These are phyloP conservation scores for Globisporangium lucens DNA, from an alignment of 352 stramenopile species.

Conservation along the genomic window DNA sequence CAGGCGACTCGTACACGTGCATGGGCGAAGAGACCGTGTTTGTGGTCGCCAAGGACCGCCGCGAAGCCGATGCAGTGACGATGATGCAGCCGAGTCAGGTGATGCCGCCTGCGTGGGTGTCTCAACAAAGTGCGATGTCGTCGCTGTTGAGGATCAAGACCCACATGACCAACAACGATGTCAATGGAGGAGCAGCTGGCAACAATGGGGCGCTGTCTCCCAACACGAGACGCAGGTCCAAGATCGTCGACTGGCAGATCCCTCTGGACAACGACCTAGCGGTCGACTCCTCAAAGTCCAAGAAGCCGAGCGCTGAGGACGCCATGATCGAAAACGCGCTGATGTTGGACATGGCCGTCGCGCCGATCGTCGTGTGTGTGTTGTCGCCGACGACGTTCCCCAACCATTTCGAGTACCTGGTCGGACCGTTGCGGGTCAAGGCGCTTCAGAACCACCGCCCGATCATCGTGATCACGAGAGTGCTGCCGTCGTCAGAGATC, in stretches of 20 bases:
- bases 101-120: conserved; percentile 25
- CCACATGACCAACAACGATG: conserved; percentile 13
- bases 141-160: conserved; percentile 13
- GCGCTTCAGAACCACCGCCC: conserved; percentile 67
- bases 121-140: conserved; percentile 15
- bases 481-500: conserved; percentile 53
- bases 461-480: conserved; percentile 59
- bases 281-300: neutral
- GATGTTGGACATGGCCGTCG: conserved; percentile 42
- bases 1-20: conserved; percentile 70
- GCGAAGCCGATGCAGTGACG: conserved; percentile 44
- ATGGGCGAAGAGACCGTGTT: conserved; percentile 65
- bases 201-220: conserved; percentile 1
- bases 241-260: conserved; percentile 33
- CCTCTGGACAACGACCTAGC: conserved; percentile 10
- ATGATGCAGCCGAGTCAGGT: conserved; percentile 13
- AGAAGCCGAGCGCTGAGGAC: conserved; percentile 33
- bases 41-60: conserved; percentile 67
- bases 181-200: neutral
- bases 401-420: conserved; percentile 75
- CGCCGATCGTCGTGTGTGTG: conserved; percentile 74
- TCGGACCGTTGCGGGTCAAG: conserved; percentile 66
- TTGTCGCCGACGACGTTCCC: conserved; percentile 54
- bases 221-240: conserved; percentile 23
- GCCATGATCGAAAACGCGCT: conserved; percentile 49